phyloP scores from a whole-genome alignment of 140 eudicot genomes.

The Stevia rebaudiana region DNA sequence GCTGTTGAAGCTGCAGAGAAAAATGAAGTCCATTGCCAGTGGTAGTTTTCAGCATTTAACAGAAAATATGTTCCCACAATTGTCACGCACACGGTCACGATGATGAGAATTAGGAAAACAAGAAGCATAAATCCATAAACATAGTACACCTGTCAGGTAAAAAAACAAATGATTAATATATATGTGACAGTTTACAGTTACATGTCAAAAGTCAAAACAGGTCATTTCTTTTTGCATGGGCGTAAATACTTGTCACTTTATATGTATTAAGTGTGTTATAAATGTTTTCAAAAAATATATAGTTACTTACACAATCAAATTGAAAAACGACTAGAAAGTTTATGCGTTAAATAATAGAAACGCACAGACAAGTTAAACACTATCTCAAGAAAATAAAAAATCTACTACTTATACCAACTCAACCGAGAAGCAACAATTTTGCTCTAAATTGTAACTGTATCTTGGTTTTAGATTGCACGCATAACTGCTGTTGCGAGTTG shows the following conservation, averaged over 20 bases:
- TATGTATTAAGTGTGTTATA: not conserved
- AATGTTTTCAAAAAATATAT: not conserved
- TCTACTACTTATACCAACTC: not conserved
- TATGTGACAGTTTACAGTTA: not conserved
- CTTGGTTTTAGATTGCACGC: too few species aligned
- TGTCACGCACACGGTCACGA: conserved; percentile 96
- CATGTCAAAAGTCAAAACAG: not conserved
- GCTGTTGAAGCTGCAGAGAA: conserved; percentile 96
- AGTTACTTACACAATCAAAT: not conserved
- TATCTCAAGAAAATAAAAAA: not conserved
- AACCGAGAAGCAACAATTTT: not conserved
- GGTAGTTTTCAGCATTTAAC: conserved; percentile 92
- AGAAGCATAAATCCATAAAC: conserved; percentile 97
- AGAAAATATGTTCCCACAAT: conserved; percentile 95
- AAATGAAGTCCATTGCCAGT: conserved; percentile 99
- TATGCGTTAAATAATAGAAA: not conserved
- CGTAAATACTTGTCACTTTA: not conserved
- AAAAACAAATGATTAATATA: not conserved
- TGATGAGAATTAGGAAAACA: conserved; percentile 73
- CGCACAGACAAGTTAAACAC: too few species aligned
- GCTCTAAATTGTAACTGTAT: too few species aligned
- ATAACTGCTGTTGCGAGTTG: too few species aligned
- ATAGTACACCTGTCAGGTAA: conserved; percentile 73
- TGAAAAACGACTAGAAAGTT: not conserved
- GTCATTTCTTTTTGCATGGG: not conserved